Evolutionary conservation across 176 grass and related monocot genomes (phyloP), one percentile per base, ranked within the genome.

Genomic region (Luzula sylvatica): DNA sequence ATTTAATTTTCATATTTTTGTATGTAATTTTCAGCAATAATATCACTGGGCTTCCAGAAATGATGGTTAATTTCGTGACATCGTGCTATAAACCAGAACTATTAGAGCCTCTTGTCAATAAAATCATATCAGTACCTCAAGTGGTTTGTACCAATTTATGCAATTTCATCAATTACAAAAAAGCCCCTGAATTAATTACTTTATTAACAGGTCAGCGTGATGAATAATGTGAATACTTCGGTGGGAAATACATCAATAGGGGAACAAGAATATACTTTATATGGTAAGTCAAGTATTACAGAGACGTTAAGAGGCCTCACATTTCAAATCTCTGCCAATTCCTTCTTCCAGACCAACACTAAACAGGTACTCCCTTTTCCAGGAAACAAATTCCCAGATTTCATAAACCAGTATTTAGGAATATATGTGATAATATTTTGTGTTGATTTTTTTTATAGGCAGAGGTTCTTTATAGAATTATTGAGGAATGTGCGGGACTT

Each of bases 31-130:
- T 13, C 68, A 90, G 86, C 74, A 63, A 90, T 54, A n/a, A 65
- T 63, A 72, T 17, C 41, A 83, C 73, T 83, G 72, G 86, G 61
- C 51, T 60, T 68, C 74, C 81, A 46, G 92, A 98, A 82, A 49
- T 98, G 11, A 98, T 98, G 92, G 81, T 98, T 58, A 98, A 98
- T 68, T 90, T 98, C 58, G 78, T 98, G 65, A 98, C 92, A 35
- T 86, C 92, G 39, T 66, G 53, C 66, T 98, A 90, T 73, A 69
- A 74, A 72, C 81, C 81, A 25, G 65, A 87, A 28, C 60, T 98
- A 43, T 51, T 98, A 52, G 65, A 56, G 48, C 81, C 75, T 75
- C 86, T 98, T 52, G 55, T 90, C 38, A 46, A 72, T 11, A 80
- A 61, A 47, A 90, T 90, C 48, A 77, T 78, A 48, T 20, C 50